Conservation (phyloP, 1,139 yeast species). For the Hemisphaericaspora subhashii region DNA sequence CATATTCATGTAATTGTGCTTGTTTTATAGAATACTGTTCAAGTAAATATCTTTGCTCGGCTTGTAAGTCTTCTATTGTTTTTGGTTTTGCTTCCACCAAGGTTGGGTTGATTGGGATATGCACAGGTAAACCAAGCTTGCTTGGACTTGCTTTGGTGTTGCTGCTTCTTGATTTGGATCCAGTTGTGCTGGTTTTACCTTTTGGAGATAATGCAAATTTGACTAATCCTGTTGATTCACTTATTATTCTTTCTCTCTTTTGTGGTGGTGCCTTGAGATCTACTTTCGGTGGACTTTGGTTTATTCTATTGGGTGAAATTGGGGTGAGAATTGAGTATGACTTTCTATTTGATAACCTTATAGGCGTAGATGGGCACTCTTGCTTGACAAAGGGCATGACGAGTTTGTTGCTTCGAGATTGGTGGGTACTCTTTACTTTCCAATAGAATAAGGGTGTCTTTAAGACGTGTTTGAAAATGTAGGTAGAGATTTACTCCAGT, state of each 20-base stretch:
- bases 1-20: slow-evolving; percentile 24
- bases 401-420: neutral
- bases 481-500: neutral
- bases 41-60: slow-evolving; percentile 14
- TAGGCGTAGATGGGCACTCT: slow-evolving; percentile 12
- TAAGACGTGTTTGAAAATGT: too few species aligned
- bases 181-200: slow-evolving; percentile 4
- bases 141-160: slow-evolving; percentile 5
- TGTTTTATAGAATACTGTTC: slow-evolving; percentile 23
- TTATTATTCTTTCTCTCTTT: slow-evolving; percentile 16
- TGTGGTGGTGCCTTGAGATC: slow-evolving; percentile 1
- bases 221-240: slow-evolving; percentile 23
- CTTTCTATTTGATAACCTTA: slow-evolving; percentile 12
- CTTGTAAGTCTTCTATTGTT: slow-evolving; percentile 9
- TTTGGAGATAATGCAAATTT: slow-evolving; percentile 20
- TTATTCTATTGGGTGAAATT: slow-evolving; percentile 8
- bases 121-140: slow-evolving; percentile 17
- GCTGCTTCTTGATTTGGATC: neutral
- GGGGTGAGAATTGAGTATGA: slow-evolving; percentile 18
- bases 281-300: slow-evolving; percentile 4
- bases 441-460: too few species aligned
- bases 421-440: too few species aligned
- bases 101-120: slow-evolving; percentile 14
- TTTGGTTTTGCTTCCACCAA: slow-evolving; percentile 1
- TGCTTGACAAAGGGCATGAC: slow-evolving; percentile 7